Evolutionary conservation across 169 alveolate genomes (phyloP), one percentile per base, ranked within the genome.

Genomic region (Amoebophrya sp.): DNA sequence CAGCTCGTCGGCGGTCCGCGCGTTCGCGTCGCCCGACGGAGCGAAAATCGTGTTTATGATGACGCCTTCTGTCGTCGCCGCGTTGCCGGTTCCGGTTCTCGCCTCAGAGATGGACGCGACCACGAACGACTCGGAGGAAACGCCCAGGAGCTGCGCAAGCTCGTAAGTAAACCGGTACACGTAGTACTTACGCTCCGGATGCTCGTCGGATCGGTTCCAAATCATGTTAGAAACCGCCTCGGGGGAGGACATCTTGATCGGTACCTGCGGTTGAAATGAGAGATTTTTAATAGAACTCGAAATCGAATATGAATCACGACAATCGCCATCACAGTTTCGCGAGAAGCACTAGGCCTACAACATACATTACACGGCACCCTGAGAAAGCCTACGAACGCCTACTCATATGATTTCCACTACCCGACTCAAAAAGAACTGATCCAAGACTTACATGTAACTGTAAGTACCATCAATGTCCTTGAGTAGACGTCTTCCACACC

Each of bases 151-250:
- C 48, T 29, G 48, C 45, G 88, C 91, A 87, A 89, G 43, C 91
- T 89, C 91, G 45, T 89, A 89, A 7, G 88, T 29, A 41, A 45
- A 89, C 5, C 43, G 87, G 45, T 45, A 89, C 5, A 31, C 34
- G 91, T 31, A 89, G 91, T 89, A 89, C n/a, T 45, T 40, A 31
- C 87, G 78, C 45, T 34, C 78, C 87, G 91, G 88, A 38, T 89
- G 39, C 29, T 89, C 91, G 34, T 16, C 45, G 31, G 91, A 45
- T n/a, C 67, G 91, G n/a, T 89, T 42, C 50, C 10, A 42, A 0
- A 89, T 58, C 26, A 31, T 42, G 42, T 88, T 88, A 41, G 40
- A n/a, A 2, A 41, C 90, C 39, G 90, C 90, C 40, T 31, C 90
- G 42, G 90, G 90, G 31, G 38, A 38, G 45, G 34, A 41, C 90